phyloP scores from a whole-genome alignment of 495 filamentous ascomycete species.

The Neurospora pannonica region DNA sequence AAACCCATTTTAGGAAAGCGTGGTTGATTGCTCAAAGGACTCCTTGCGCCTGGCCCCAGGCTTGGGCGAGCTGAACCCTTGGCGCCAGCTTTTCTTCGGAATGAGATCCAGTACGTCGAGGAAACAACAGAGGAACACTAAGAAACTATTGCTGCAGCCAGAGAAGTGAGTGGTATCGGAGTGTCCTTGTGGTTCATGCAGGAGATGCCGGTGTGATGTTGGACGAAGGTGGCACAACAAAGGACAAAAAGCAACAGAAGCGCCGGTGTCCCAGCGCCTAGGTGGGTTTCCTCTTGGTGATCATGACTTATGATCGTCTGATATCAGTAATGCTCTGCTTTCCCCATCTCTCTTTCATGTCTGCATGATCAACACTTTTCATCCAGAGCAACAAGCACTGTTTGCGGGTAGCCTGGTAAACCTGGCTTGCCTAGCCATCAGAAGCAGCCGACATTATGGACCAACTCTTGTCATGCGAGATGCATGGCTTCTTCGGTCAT shows the following conservation, averaged over 20 bases:
- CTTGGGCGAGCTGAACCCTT: background rate
- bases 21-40: background rate
- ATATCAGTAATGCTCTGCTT: background rate
- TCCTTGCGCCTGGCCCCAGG: background rate
- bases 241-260: background rate
- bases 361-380: background rate
- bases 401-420: background rate
- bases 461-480: background rate
- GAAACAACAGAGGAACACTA: background rate
- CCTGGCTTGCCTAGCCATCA: background rate
- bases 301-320: background rate
- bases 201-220: background rate
- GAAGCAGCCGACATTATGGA: background rate
- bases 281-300: background rate
- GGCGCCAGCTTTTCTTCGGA: background rate
- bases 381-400: background rate
- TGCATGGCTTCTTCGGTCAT: background rate
- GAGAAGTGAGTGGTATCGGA: background rate
- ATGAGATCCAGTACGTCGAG: background rate
- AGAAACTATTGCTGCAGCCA: background rate
- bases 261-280: background rate
- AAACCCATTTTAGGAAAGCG: slow-evolving; percentile 20
- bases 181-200: background rate
- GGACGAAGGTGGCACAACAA: background rate
- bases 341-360: background rate